Conservation (phyloP, 1,139 yeast species). For the Kluyveromyces marxianus region DNA sequence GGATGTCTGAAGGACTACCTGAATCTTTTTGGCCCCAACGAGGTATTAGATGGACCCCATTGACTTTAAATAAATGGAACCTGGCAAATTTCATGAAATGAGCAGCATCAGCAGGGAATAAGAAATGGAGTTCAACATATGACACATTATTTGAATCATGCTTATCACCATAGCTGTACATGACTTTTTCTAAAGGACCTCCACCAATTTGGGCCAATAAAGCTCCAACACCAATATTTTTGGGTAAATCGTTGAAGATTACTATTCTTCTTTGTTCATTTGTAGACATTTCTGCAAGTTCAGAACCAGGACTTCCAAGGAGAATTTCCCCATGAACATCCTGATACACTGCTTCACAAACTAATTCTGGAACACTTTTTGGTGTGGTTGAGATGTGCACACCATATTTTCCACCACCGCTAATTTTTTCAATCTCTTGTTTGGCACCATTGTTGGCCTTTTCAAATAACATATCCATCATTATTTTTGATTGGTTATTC, state of each 20-base stretch:
- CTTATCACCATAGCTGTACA: neutral
- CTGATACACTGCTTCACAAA: conserved; percentile 7
- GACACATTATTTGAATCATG: conserved; percentile 9
- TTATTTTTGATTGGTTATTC: neutral
- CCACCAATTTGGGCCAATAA: conserved; percentile 58
- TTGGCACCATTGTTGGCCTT: conserved; percentile 1
- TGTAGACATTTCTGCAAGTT: neutral
- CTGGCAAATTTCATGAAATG: conserved; percentile 47
- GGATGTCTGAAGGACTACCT: conserved; percentile 1
- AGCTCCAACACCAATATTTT: conserved; percentile 40
- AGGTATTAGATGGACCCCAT: conserved; percentile 46
- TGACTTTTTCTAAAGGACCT: conserved; percentile 61
- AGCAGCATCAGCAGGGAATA: conserved; percentile 47
- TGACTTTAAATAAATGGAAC: conserved; percentile 53
- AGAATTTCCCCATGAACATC: conserved; percentile 6
- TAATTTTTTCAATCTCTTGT: neutral
- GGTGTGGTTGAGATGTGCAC: conserved; percentile 5
- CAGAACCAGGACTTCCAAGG: conserved; percentile 4
- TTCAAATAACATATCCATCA: conserved; percentile 6
- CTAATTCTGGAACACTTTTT: conserved; percentile 7
- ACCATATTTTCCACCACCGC: conserved; percentile 1
- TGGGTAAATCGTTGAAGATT: conserved; percentile 34
- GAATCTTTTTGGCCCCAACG: conserved; percentile 26
- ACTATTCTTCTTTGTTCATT: conserved; percentile 18
- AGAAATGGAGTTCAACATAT: conserved; percentile 45